These are phyloP conservation scores for Calocera cornea DNA, from an alignment of 768 basidiomycete genomes.

Conservation along the genomic window DNA sequence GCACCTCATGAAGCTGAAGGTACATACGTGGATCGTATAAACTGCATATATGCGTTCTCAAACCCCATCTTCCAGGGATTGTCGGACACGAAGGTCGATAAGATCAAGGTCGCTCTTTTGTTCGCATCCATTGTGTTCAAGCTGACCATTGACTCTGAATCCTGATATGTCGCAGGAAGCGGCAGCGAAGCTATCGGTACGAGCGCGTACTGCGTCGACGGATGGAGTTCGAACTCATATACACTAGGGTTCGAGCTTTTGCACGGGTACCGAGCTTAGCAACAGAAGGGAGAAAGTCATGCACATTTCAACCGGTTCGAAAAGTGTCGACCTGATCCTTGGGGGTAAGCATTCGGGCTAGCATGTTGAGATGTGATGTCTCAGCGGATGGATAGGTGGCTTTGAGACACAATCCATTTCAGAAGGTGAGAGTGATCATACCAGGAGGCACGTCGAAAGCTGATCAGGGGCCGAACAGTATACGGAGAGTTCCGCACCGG, in stretches of 20 bases:
- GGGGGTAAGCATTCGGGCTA: slow-evolving; percentile 44
- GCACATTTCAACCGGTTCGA: slow-evolving; percentile 83
- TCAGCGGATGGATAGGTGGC: slow-evolving; percentile 72
- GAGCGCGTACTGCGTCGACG: neutral
- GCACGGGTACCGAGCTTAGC: slow-evolving; percentile 82
- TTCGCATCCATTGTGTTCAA: neutral
- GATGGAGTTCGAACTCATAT: neutral
- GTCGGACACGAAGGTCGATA: slow-evolving; percentile 95
- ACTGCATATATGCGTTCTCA: too few relatives aligned
- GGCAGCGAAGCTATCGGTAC: neutral
- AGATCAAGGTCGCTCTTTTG: slow-evolving; percentile 71
- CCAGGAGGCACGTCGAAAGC: too few relatives aligned
- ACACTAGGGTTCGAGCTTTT: slow-evolving; percentile 73
- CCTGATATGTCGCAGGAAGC: slow-evolving; percentile 2
- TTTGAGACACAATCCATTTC: slow-evolving; percentile 87
- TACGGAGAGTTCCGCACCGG: slow-evolving; percentile 95
- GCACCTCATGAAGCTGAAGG: slow-evolving; percentile 89
- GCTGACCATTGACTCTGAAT: too few relatives aligned
- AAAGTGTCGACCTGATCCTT: slow-evolving; percentile 74
- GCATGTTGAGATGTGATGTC: neutral
- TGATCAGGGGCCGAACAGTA: too few relatives aligned
- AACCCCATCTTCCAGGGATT: too few relatives aligned
- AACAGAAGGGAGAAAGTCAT: slow-evolving; percentile 70
- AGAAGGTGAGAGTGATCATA: too few relatives aligned
- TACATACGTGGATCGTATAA: too few relatives aligned